phyloP scores from a whole-genome alignment of 805 yeast species.

The Ogataea zsoltii region DNA sequence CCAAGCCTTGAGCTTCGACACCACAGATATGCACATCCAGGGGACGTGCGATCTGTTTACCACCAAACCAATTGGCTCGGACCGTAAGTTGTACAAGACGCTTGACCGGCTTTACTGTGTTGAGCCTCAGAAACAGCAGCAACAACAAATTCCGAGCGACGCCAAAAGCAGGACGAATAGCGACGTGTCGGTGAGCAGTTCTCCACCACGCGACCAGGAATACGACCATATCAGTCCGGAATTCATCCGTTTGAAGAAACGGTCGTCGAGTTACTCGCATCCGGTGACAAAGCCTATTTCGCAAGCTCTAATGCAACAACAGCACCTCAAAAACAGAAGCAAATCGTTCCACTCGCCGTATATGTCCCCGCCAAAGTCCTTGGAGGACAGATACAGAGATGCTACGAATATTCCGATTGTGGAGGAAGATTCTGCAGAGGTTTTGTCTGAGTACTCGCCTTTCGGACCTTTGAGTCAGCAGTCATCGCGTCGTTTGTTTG shows the following conservation, averaged over 20 bases:
- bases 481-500: conserved; percentile 87
- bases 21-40: conserved; percentile 70
- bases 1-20: conserved; percentile 78
- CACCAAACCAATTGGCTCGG: conserved; percentile 90
- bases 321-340: conserved; percentile 25
- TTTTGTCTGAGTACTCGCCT: conserved; percentile 48
- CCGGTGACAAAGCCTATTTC: conserved; percentile 21
- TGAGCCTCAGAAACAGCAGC: conserved; percentile 7
- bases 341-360: conserved; percentile 33
- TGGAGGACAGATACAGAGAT: conserved; percentile 1
- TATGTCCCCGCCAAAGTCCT: conserved; percentile 29
- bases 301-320: conserved; percentile 11
- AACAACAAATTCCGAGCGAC: conserved; percentile 3
- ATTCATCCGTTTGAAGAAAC: conserved; percentile 32
- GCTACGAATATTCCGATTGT: too few relatives aligned
- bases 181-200: conserved; percentile 19
- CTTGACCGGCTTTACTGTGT: conserved; percentile 61
- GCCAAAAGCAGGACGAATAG: conserved; percentile 24
- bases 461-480: conserved; percentile 89
- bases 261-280: conserved; percentile 35
- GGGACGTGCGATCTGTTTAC: conserved; percentile 95
- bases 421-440: neutral
- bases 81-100: conserved; percentile 82
- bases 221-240: conserved; percentile 28
- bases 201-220: conserved; percentile 12